Conservation (phyloP, 306 rosid species). For the Hylodesmum podocarpum region DNA sequence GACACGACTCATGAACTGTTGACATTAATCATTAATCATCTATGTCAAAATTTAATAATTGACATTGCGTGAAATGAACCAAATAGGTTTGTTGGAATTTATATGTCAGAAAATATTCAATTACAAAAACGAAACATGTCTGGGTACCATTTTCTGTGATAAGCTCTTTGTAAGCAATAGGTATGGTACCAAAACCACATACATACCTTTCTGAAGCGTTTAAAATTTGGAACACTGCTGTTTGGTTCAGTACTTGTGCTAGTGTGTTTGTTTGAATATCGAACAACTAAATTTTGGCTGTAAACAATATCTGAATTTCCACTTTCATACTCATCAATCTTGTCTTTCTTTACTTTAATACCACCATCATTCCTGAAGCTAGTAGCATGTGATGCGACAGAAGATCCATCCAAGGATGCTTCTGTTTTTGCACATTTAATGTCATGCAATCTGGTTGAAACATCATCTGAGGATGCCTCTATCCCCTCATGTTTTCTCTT, state of each 20-base stretch:
- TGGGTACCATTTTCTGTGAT: conserved; percentile 16
- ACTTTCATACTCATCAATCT: conserved; percentile 48
- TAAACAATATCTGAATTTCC: conserved; percentile 46
- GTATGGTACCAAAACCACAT: conserved; percentile 21
- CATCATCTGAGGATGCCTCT: conserved; percentile 27
- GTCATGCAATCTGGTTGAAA: conserved; percentile 34
- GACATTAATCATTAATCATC: neutral
- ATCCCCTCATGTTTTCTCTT: conserved; percentile 19
- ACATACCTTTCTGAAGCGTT: conserved; percentile 78
- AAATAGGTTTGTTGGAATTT: neutral
- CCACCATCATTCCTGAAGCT: conserved; percentile 33
- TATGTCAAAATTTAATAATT: neutral
- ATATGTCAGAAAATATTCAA: conserved; percentile 22
- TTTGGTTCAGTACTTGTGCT: conserved; percentile 34
- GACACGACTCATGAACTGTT: neutral
- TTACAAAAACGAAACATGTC: conserved; percentile 10
- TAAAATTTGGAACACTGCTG: conserved; percentile 58
- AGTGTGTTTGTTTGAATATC: conserved; percentile 36
- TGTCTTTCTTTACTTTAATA: conserved; percentile 44
- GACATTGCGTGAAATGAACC: conserved; percentile 5
- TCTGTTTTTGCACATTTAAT: conserved; percentile 29
- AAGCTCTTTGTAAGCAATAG: conserved; percentile 8
- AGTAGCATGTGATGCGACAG: conserved; percentile 26
- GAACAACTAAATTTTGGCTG: conserved; percentile 66
- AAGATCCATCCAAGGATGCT: conserved; percentile 29